Evolutionary conservation across 1,284 basidiomycete species (phyloP), one percentile per base, ranked within the genome.

Genomic region (Malassezia dermatis): DNA sequence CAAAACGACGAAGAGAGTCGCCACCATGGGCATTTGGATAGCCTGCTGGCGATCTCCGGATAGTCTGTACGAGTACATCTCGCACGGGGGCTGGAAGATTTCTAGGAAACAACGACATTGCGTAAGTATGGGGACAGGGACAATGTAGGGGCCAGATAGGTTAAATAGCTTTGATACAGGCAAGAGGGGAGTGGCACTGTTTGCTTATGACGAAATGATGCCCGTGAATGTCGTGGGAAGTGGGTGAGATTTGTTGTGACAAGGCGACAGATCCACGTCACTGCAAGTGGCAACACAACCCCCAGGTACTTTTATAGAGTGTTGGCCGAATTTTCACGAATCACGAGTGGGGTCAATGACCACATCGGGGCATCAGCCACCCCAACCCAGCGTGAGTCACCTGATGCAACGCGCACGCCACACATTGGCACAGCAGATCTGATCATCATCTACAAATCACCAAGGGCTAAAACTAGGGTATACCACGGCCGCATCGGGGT

Each of bases 1-100:
- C 55, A 8, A 51, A 37, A 12, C 55, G 55, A 13, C 55, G 49
- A 8, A 57, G 45, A 15, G 55, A 57, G 12, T 57, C 55, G 19
- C 55, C 30, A 10, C 45, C 45, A 21, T 40, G 21, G 12, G 26
- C 40, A 17, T 52, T 48, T 11, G 55, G 10, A 6, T 51, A 50
- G 11, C 27, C 23, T 4, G 53, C 12, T 5, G 55, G 55, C 3
- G 50, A 30, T 10, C 55, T 42, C 13, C 55, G 49, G 7, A 57
- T n/a, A 4, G 55, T 48, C 15, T 46, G 50, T 13, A 44, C 30
- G 2, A 57, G 28, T 11, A 48, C 39, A 21, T 57, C 55, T 11
- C 55, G 44, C 17, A 48, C 46, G 13, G 55, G 32, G 8, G 30
- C 40, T n/a, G 45, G 49, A n/a, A 39, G 51, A 19, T 37, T 19